Evolutionary conservation across 768 basidiomycete genomes (phyloP).

Genomic region (Leucocoprinus leucothites): DNA sequence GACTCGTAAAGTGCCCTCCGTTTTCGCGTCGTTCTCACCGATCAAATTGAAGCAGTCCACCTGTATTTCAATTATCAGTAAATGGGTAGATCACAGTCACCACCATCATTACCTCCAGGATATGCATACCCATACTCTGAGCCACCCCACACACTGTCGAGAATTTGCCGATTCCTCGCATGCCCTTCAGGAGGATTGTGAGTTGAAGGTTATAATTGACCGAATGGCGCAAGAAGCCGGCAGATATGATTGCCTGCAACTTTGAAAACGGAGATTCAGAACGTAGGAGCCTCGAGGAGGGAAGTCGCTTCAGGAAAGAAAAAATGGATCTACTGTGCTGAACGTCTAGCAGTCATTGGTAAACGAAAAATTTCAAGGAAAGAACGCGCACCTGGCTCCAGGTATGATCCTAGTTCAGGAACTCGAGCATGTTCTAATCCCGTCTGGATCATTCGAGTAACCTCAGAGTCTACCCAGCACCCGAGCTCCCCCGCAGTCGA

Average conservation of each 20-base stretch:
- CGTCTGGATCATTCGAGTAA: slow-evolving; percentile 76
- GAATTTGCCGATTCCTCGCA: slow-evolving; percentile 80
- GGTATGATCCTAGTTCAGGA: slow-evolving; percentile 48
- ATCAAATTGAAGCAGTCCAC: slow-evolving; percentile 83
- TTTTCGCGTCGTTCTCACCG: slow-evolving; percentile 73
- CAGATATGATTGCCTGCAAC: slow-evolving; percentile 55
- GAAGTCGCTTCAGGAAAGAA: slow-evolving; percentile 17
- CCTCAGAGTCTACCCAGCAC: slow-evolving; percentile 73
- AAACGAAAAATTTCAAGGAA: neutral
- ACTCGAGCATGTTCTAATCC: slow-evolving; percentile 70
- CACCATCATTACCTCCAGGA: slow-evolving; percentile 58
- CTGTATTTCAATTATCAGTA: slow-evolving; percentile 34
- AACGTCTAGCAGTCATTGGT: slow-evolving; percentile 1
- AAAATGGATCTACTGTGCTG: slow-evolving; percentile 23
- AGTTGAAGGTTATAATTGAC: slow-evolving; percentile 61
- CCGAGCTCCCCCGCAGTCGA: slow-evolving; percentile 70
- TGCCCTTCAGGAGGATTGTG: slow-evolving; percentile 75
- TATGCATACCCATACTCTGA: slow-evolving; percentile 66
- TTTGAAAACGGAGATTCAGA: slow-evolving; percentile 38
- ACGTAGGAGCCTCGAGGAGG: slow-evolving; percentile 25
- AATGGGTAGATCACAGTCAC: neutral
- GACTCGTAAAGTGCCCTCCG: slow-evolving; percentile 68
- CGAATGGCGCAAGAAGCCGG: slow-evolving; percentile 55
- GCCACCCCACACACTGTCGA: slow-evolving; percentile 57
- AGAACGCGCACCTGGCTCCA: slow-evolving; percentile 43